Evolutionary conservation across 106 monocot species (phyloP), one percentile per base, ranked within the genome.

Genomic region (Phalaenopsis aphrodite): DNA sequence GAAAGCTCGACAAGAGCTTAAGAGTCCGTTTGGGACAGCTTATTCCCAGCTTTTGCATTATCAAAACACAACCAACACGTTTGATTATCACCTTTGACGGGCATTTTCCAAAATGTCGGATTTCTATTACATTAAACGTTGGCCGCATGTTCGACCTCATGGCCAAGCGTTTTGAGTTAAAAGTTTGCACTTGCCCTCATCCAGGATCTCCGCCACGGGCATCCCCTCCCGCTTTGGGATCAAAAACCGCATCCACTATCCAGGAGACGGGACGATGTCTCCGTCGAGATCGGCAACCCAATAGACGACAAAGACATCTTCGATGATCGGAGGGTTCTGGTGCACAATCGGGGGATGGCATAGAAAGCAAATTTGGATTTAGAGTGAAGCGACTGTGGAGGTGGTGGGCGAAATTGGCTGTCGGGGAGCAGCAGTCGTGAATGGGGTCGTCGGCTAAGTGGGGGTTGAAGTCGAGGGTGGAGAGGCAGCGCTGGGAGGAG

Each of bases 311-410:
- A 88, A 80, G 88, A 89, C 75, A 81, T 88, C 94, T 17, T 88
- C 85, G 75, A 81, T 78, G 81, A 84, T 87, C 55, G 92, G 92
- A 36, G 83, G 88, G 77, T 71, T 55, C 49, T 85, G 85, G 42
- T 66, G 77, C 43, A 95, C 88, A 82, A 88, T 85, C 30, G 85
- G 56, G 90, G 86, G 30, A 68, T 72, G 65, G 85, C 55, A 82
- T 95, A 95, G 75, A 79, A 58, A 39, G 86, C 82, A 55, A 95
- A 92, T 67, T 88, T 90, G 41, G 78, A 17, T 82, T 88, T 92
- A 47, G 88, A 76, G 68, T 11, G 76, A 89, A 89, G 79, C 91
- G 94, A 81, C 79, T 79, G 90, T 95, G 90, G 81, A 95, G 92
- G 84, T 90, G 78, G 77, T 92, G 88, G 30, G 86, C 88, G 84